phyloP scores from a whole-genome alignment of 352 stramenopile genomes.

The Pythium pyrilobum region DNA sequence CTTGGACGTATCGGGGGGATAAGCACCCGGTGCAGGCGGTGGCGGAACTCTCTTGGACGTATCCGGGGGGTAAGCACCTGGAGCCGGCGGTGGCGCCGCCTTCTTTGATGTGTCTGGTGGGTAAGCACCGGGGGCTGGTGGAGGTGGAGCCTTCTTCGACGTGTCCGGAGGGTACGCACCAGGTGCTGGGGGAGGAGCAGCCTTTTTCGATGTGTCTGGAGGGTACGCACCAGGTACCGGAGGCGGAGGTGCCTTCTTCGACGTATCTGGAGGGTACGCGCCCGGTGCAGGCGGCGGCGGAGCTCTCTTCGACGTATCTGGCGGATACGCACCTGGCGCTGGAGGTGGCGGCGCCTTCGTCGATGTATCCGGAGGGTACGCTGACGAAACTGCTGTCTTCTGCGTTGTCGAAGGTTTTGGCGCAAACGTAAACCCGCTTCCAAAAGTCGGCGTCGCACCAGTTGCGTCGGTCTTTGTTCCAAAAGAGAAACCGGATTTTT shows the following conservation, averaged over 20 bases:
- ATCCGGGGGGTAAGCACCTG: constrained; percentile 10
- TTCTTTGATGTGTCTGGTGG: constrained; percentile 18
- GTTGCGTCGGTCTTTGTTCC: neutral
- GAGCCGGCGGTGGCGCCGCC: neutral
- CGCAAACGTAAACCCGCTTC: constrained; percentile 8
- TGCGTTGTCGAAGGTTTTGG: neutral
- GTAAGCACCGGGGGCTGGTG: constrained; percentile 3
- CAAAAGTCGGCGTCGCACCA: neutral
- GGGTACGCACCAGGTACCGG: constrained; percentile 1
- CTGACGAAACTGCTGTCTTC: neutral
- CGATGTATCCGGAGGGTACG: constrained; percentile 36
- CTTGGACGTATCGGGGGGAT: neutral
- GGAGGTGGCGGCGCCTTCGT: constrained; percentile 25
- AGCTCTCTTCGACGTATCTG: neutral
- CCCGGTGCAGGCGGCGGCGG: constrained; percentile 24
- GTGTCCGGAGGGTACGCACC: constrained; percentile 29
- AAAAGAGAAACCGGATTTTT: constrained; percentile 38
- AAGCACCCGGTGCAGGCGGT: neutral
- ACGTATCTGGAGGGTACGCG: constrained; percentile 36
- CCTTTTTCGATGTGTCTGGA: constrained; percentile 1
- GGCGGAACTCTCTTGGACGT: constrained; percentile 9
- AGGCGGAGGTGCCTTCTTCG: constrained; percentile 25
- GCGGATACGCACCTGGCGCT: constrained; percentile 1
- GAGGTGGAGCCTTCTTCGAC: constrained; percentile 1
- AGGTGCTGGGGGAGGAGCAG: neutral